Evolutionary conservation across 257 asterid species (phyloP), one percentile per base, ranked within the genome.

Genomic region (Ehretia macrophylla): DNA sequence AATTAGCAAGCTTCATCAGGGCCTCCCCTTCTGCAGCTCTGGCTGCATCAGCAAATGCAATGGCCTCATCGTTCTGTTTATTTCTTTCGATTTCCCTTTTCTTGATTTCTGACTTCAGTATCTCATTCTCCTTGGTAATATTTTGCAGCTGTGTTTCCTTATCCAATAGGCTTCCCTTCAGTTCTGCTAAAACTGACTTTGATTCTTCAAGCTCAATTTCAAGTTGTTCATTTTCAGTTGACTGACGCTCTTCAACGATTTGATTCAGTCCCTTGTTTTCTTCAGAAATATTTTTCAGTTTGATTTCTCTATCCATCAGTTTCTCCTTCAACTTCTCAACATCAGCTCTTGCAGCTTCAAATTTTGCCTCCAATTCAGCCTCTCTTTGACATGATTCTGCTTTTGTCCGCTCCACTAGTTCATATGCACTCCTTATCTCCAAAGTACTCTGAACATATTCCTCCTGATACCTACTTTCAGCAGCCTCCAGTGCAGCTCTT

Each of bases 11-110:
- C 80, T 79, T 88, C 68, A 64, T 59, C 11, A 88, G 17, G 3
- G 88, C 90, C 65, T 84, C 98, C 10, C 69, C 55, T 61, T 88
- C 96, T 4, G 85, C 81, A n/a, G 76, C 84, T 59, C 73, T 72
- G 0, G 87, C 85, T 22, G 72, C 77, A 55, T 79, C 88, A 8
- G 72, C 77, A 14, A 55, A 62, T 48, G 74, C 93, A 48, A 74
- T 19, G 13, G 86, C 81, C 53, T 82, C 85, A 4, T 78, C 68
- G 0, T 51, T 80, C 42, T 63, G 58, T 71, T 68, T 76, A 64
- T 42, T 65, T 53, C 64, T 57, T 46, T 79, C 85, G 0, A n/a
- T 14, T 42, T 86, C 91, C 59, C 69, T 62, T 18, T 79, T 76
- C 68, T 27, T 19, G 53, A 81, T 78, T 63, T 83, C 95, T 5